Conservation (phyloP, 148 eudicot species). For the Gaultheria prostrata region DNA sequence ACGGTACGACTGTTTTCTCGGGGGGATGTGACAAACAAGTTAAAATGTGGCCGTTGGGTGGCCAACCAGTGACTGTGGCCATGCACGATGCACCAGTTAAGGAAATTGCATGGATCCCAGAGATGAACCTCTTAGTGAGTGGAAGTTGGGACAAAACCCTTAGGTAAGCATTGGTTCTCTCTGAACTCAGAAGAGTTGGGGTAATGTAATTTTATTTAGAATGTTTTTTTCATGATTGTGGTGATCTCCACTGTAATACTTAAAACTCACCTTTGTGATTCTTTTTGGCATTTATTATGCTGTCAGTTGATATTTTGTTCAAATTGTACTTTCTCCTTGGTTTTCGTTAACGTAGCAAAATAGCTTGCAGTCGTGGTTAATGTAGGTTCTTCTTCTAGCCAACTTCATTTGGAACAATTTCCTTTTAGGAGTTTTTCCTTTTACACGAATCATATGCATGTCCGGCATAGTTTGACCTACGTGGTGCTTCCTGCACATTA, state of each 20-base stretch:
- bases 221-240: background rate
- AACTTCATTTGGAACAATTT: background rate
- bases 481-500: background rate
- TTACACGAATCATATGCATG: background rate
- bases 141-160: slow-evolving; percentile 97
- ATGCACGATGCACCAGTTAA: slow-evolving; percentile 92
- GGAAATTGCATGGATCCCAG: slow-evolving; percentile 94
- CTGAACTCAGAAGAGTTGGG: background rate
- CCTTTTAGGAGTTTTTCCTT: background rate
- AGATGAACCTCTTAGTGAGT: slow-evolving; percentile 72
- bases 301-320: no score
- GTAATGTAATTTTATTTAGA: background rate
- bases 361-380: no score
- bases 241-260: background rate
- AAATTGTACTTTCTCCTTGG: no score
- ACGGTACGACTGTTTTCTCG: slow-evolving; percentile 88
- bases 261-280: background rate
- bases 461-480: background rate
- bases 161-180: slow-evolving; percentile 29
- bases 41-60: slow-evolving; percentile 94
- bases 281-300: background rate
- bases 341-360: no score
- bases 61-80: slow-evolving; percentile 78
- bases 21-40: slow-evolving; percentile 98
- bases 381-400: no score